phyloP scores from a whole-genome alignment of 2,329 filamentous ascomycete genomes.

The Metarhizium album region DNA sequence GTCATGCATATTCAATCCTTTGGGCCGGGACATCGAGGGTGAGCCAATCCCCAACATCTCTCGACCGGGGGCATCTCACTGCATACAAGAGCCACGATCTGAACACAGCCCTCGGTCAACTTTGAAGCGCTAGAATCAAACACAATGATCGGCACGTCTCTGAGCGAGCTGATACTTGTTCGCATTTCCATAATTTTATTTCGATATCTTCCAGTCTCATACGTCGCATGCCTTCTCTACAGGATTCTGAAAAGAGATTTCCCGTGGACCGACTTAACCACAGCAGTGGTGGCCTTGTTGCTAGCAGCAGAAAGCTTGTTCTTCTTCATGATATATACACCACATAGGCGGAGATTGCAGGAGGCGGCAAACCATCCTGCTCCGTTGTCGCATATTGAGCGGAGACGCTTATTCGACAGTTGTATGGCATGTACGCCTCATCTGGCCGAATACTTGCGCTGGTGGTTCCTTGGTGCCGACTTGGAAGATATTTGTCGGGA shows the following conservation, averaged over 20 bases:
- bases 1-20: no score
- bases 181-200: slow-evolving; percentile 32
- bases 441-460: slow-evolving; percentile 43
- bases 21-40: no score
- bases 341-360: slow-evolving; percentile 29
- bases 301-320: slow-evolving; percentile 31
- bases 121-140: background rate
- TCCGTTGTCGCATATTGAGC: slow-evolving; percentile 31
- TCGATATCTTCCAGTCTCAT: slow-evolving; percentile 32
- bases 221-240: slow-evolving; percentile 19
- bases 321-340: slow-evolving; percentile 30
- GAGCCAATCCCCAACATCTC: no score
- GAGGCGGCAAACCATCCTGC: slow-evolving; percentile 29
- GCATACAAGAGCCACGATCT: no score
- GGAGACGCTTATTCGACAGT: slow-evolving; percentile 44
- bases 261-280: background rate
- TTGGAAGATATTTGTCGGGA: slow-evolving; percentile 48
- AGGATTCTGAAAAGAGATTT: slow-evolving; percentile 7
- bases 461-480: slow-evolving; percentile 56
- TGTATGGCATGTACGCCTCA: slow-evolving; percentile 45
- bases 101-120: no score
- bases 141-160: slow-evolving; percentile 27
- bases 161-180: slow-evolving; percentile 32
- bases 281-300: slow-evolving; percentile 17
- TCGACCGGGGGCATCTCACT: no score